Conservation (phyloP, 1,284 basidiomycete species). For the Tilletiopsis washingtonensis region DNA sequence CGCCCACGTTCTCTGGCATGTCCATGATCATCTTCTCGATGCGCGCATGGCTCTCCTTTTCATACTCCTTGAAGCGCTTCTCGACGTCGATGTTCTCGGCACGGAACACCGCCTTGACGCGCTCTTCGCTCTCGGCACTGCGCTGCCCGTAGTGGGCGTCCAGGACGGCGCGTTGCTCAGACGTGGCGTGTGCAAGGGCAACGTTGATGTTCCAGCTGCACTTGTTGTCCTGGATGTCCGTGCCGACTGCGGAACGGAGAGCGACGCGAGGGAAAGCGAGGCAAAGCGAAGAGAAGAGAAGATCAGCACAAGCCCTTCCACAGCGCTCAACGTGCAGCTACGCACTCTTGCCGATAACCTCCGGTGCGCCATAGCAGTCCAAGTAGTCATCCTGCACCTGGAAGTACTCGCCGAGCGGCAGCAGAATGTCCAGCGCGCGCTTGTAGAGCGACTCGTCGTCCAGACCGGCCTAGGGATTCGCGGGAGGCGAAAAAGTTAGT, state of each 20-base stretch:
- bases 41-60: conserved; percentile 62
- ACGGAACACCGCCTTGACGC: conserved; percentile 70
- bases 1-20: conserved; percentile 30
- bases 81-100: conserved; percentile 60
- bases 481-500: conserved; percentile 8
- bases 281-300: too few relatives aligned
- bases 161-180: conserved; percentile 56
- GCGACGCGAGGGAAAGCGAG: too few relatives aligned
- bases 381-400: conserved; percentile 98
- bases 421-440: conserved; percentile 70
- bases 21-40: conserved; percentile 40
- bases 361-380: conserved; percentile 82
- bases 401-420: conserved; percentile 96
- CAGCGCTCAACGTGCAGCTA: background rate
- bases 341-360: conserved; percentile 75
- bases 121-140: conserved; percentile 58
- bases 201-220: conserved; percentile 95
- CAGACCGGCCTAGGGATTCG: conserved; percentile 55
- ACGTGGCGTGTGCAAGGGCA: conserved; percentile 63
- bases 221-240: conserved; percentile 98
- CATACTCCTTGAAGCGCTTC: conserved; percentile 66
- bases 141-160: conserved; percentile 81
- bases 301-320: background rate
- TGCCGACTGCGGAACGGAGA: conserved; percentile 66
- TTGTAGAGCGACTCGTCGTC: conserved; percentile 66